Percentiles rank a stretch among this genome's conserved stretches.
phyloP scores from a whole-genome alignment of 371 early-diverging fungal genomes.

The Umbelopsis sp. region DNA sequence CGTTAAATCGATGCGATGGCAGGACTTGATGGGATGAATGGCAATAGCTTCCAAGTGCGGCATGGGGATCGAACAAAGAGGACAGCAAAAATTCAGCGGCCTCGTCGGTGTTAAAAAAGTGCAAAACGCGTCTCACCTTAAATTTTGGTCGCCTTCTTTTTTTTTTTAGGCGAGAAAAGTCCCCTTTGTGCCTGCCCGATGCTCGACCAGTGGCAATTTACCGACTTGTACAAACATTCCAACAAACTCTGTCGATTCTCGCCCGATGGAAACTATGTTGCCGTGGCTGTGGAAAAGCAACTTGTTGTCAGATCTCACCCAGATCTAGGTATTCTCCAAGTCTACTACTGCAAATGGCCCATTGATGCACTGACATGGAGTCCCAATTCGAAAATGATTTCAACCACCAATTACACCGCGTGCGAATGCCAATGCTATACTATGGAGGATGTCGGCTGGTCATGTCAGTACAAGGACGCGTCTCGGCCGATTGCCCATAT shows the following conservation, averaged over 20 bases:
- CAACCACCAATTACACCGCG: slow-evolving; percentile 57
- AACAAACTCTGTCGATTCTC: slow-evolving; percentile 60
- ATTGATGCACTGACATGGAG: slow-evolving; percentile 74
- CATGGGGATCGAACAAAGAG: slow-evolving; percentile 5
- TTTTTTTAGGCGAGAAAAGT: not conserved
- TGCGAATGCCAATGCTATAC: slow-evolving; percentile 66
- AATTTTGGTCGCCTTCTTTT: not conserved
- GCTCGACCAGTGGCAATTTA: slow-evolving; percentile 34
- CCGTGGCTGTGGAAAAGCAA: slow-evolving; percentile 69
- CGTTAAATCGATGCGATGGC: slow-evolving; percentile 37
- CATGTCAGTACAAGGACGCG: slow-evolving; percentile 66
- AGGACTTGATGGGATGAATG: slow-evolving; percentile 51
- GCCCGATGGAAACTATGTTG: slow-evolving; percentile 69
- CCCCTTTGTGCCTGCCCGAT: not conserved
- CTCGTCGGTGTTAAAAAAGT: too few species aligned
- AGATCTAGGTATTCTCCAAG: slow-evolving; percentile 64
- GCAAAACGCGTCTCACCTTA: not conserved
- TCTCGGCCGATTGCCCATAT: slow-evolving; percentile 56
- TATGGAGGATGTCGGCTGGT: slow-evolving; percentile 66
- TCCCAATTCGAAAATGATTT: slow-evolving; percentile 61
- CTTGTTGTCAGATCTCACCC: slow-evolving; percentile 65
- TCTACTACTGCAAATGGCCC: slow-evolving; percentile 51
- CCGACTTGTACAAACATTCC: slow-evolving; percentile 75
- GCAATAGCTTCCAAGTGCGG: slow-evolving; percentile 31
- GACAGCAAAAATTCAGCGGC: too few species aligned